Evolutionary conservation across 1,139 yeast species (phyloP).

Genomic region (Geotrichum fermentans): DNA sequence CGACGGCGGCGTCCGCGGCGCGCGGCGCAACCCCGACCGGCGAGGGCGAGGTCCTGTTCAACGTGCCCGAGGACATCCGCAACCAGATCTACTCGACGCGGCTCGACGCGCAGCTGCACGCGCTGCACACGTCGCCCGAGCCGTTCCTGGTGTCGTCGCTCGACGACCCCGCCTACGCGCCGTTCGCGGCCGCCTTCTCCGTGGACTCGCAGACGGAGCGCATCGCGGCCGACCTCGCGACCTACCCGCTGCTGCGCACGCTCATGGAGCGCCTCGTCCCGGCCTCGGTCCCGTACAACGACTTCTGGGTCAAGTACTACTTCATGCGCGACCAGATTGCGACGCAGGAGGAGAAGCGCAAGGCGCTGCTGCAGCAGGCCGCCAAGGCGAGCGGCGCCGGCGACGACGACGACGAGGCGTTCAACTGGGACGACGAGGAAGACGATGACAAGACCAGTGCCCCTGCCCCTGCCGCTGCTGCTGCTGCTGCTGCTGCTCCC

Average conservation of each 20-base stretch:
- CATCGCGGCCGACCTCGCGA: constrained; percentile 47
- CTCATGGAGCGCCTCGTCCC: constrained; percentile 69
- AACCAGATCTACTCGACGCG: constrained; percentile 46
- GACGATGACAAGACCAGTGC: constrained; percentile 44
- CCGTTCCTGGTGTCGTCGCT: constrained; percentile 37
- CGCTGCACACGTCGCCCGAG: constrained; percentile 46
- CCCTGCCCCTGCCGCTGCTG: constrained; percentile 23
- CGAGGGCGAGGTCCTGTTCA: constrained; percentile 42
- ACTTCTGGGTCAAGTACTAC: constrained; percentile 77
- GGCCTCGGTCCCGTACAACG: constrained; percentile 47
- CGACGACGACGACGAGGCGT: constrained; percentile 39
- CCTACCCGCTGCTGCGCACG: constrained; percentile 51
- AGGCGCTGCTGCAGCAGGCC: constrained; percentile 48
- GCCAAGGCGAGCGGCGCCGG: constrained; percentile 42
- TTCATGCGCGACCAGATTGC: constrained; percentile 51
- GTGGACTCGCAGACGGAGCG: constrained; percentile 51
- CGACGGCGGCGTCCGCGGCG: constrained; percentile 19
- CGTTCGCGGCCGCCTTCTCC: constrained; percentile 39
- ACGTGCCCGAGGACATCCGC: constrained; percentile 40
- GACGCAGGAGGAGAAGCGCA: constrained; percentile 63
- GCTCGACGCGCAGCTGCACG: constrained; percentile 55
- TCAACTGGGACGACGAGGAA: constrained; percentile 55
- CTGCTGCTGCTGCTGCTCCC: constrained; percentile 4
- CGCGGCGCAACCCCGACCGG: constrained; percentile 29
- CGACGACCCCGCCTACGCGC: constrained; percentile 36